Evolutionary conservation across 108 stramenopile genomes (phyloP).

Genomic region (Cylindrotheca closterium): DNA sequence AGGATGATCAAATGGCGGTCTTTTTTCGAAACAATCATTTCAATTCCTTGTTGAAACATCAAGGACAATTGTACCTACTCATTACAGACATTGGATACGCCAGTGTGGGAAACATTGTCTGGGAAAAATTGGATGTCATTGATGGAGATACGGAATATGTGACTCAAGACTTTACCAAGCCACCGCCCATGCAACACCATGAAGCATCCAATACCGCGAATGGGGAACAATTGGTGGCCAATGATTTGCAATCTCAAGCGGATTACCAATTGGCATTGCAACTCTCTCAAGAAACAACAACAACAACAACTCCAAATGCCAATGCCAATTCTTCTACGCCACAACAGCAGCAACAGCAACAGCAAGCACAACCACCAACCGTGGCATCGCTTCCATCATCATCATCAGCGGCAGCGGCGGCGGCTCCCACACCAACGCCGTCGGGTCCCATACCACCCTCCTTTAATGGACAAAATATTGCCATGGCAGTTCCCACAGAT

Average conservation of each 20-base stretch:
- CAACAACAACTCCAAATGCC: background rate
- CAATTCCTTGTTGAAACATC: slow-evolving; percentile 85
- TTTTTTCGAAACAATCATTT: slow-evolving; percentile 99
- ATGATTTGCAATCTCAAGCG: slow-evolving; percentile 49
- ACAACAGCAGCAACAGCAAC: slow-evolving; percentile 8
- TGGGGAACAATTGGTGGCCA: slow-evolving; percentile 54
- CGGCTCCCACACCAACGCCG: background rate
- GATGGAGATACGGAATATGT: slow-evolving; percentile 87
- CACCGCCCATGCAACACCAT: slow-evolving; percentile 23
- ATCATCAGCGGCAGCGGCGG: no score
- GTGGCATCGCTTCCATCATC: background rate
- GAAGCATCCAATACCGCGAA: slow-evolving; percentile 35
- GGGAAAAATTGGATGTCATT: slow-evolving; percentile 90
- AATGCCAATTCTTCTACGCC: background rate
- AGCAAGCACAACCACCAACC: background rate
- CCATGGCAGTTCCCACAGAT: background rate
- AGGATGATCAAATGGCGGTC: slow-evolving; percentile 72
- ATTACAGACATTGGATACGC: slow-evolving; percentile 95
- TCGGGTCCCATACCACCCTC: no score
- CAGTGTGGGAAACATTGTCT: slow-evolving; percentile 74
- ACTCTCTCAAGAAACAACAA: slow-evolving; percentile 34
- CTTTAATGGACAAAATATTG: background rate
- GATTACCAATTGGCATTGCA: slow-evolving; percentile 77
- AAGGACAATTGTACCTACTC: slow-evolving; percentile 74
- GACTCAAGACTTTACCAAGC: slow-evolving; percentile 46